These are phyloP conservation scores for Cocos nucifera DNA, from an alignment of 176 grass and related monocot genomes.

Conservation along the genomic window DNA sequence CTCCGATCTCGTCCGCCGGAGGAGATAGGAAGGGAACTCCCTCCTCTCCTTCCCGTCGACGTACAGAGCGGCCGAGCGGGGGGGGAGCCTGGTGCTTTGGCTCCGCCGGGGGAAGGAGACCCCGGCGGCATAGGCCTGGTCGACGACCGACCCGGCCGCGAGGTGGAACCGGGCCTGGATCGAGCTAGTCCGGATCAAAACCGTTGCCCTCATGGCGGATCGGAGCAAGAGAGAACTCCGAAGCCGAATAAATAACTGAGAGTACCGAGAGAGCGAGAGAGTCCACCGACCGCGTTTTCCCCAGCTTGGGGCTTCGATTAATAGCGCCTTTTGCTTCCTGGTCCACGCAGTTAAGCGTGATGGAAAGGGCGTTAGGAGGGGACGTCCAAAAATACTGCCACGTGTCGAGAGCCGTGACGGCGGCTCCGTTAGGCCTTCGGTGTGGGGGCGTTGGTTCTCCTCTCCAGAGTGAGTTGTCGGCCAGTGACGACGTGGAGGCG, in stretches of 20 bases:
- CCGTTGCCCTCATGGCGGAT: constrained; percentile 24
- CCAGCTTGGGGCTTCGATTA: no score
- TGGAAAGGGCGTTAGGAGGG: no score
- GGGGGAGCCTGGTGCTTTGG: neutral
- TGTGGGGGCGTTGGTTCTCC: no score
- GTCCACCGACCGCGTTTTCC: no score
- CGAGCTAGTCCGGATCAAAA: constrained; percentile 32
- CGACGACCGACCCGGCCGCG: neutral
- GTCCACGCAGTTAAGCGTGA: no score
- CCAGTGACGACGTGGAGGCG: constrained; percentile 5
- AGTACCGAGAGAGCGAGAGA: no score
- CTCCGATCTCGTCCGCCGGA: constrained; percentile 58
- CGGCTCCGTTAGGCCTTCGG: no score
- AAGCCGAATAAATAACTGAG: no score
- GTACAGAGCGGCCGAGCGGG: neutral
- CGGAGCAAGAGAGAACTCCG: no score
- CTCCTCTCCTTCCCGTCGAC: neutral
- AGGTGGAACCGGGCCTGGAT: neutral
- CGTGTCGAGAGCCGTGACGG: no score
- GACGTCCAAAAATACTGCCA: no score
- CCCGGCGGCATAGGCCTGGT: neutral
- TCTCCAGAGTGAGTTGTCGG: neutral
- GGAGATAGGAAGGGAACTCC: neutral
- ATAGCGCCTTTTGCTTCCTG: no score
- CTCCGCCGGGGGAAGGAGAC: constrained; percentile 8